phyloP scores from a whole-genome alignment of 805 yeast genomes.

The Pichia californica region DNA sequence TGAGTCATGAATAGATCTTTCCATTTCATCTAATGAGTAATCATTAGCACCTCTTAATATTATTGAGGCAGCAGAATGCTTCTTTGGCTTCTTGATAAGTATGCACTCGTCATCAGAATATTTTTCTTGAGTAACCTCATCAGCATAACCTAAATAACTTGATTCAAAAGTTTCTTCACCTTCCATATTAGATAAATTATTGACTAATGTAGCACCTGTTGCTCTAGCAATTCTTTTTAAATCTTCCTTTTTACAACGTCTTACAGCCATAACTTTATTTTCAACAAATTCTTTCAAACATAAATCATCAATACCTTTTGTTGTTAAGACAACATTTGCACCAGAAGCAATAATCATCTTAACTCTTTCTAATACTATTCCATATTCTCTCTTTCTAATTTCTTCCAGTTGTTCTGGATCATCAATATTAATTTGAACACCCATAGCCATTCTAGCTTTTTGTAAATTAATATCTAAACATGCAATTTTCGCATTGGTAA shows the following conservation, averaged over 20 bases:
- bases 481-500: constrained; percentile 73
- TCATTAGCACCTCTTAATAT: constrained; percentile 94
- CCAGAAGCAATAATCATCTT: constrained; percentile 78
- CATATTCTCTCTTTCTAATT: constrained; percentile 82
- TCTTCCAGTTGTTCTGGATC: constrained; percentile 92
- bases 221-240: constrained; percentile 95
- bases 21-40: constrained; percentile 96
- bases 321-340: constrained; percentile 87
- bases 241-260: constrained; percentile 96
- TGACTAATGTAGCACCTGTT: constrained; percentile 88
- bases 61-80: constrained; percentile 87
- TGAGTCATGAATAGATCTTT: constrained; percentile 92
- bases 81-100: constrained; percentile 79
- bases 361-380: constrained; percentile 76
- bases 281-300: constrained; percentile 89
- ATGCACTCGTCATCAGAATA: constrained; percentile 97
- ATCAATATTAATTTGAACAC: constrained; percentile 92
- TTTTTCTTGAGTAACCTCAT: constrained; percentile 82
- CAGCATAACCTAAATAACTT: constrained; percentile 81
- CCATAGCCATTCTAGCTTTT: constrained; percentile 96
- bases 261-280: constrained; percentile 88
- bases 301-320: constrained; percentile 92
- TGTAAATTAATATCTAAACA: constrained; percentile 88
- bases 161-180: constrained; percentile 92
- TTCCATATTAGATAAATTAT: constrained; percentile 86